Evolutionary conservation across 805 yeast genomes (phyloP), one percentile per base, ranked within the genome.

Genomic region (Candida insectalens): DNA sequence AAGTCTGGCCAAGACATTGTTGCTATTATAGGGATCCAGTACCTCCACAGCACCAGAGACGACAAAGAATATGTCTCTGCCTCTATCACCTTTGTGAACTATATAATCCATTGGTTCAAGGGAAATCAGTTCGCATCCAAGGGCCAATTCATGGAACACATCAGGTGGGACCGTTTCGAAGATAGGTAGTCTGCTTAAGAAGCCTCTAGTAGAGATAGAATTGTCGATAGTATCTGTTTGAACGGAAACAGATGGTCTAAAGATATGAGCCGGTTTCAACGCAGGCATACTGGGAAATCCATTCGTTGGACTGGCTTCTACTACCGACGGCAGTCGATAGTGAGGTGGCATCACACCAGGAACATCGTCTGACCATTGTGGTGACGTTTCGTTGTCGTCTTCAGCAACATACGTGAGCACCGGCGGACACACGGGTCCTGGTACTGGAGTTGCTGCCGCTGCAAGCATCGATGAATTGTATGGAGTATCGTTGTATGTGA

Each of bases 11-110:
- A 74, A 50, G 1, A 67, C 59, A 14, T 58, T 55, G 30, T 60
- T 73, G 3, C 48, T 43, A n/a, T 14, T 6, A 6, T 17, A 6
- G 18, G 30, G 15, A 32, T 53, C 44, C 6, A 79, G 38, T 1
- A 79, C 83, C 49, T 82, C 88, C 4, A 79, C 83, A 44, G 74
- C 78, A 7, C 92, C 92, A 42, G 60, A 64, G 6, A 76, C 69
- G 18, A 81, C 67, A 46, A 81, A 77, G 49, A 67, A 81, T 19
- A 82, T 73, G 41, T 79, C 84, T 18, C 74, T 62, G 4, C 81
- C 83, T 1, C 45, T 35, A 32, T 74, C 78, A 26, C 77, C 78
- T 46, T 77, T 74, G 29, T 62, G 62, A 38, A 80, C 67, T 28
- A 81, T 67, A 44, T 65, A 68, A 44, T 78, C 77, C 57, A 73